Percentiles rank a stretch among this genome's conserved stretches.
phyloP scores from a whole-genome alignment of 2,329 filamentous ascomycete genomes.

The Trichoderma sp. region DNA sequence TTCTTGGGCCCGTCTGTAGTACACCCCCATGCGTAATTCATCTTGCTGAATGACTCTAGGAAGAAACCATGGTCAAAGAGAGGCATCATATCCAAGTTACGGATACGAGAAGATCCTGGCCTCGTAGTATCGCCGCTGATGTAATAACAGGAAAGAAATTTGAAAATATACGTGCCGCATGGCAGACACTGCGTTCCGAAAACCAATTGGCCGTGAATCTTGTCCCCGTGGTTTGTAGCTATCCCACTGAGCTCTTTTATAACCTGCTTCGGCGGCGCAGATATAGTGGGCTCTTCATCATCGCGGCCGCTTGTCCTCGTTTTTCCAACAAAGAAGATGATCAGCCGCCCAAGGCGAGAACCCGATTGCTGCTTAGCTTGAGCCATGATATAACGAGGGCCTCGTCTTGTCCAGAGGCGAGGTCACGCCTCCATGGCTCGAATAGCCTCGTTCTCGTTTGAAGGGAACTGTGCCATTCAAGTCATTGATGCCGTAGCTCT shows the following conservation, averaged over 20 bases:
- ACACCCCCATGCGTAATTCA: slow-evolving; percentile 14
- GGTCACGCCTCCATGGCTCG: neutral
- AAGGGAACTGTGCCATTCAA: slow-evolving; percentile 7
- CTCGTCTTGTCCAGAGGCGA: slow-evolving; percentile 12
- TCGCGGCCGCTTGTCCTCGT: neutral
- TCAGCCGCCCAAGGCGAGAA: neutral
- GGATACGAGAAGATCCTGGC: neutral
- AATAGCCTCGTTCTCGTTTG: slow-evolving; percentile 25
- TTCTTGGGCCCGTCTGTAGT: slow-evolving; percentile 13
- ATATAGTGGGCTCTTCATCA: neutral
- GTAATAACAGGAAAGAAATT: neutral
- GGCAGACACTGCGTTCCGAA: neutral
- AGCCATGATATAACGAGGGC: slow-evolving; percentile 6
- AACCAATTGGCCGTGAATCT: neutral
- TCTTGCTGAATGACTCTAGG: slow-evolving; percentile 16
- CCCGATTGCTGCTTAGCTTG: neutral
- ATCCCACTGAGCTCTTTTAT: neutral
- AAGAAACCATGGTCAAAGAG: slow-evolving; percentile 4
- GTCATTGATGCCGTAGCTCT: slow-evolving; percentile 15
- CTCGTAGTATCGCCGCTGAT: neutral
- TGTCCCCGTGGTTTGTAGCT: neutral
- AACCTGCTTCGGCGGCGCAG: neutral
- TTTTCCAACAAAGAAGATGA: neutral
- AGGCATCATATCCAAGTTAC: neutral
- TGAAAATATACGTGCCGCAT: neutral